Base-by-base conservation (phyloP, 805 yeast genomes). In the Schizosaccharomyces lindneri region DNA sequence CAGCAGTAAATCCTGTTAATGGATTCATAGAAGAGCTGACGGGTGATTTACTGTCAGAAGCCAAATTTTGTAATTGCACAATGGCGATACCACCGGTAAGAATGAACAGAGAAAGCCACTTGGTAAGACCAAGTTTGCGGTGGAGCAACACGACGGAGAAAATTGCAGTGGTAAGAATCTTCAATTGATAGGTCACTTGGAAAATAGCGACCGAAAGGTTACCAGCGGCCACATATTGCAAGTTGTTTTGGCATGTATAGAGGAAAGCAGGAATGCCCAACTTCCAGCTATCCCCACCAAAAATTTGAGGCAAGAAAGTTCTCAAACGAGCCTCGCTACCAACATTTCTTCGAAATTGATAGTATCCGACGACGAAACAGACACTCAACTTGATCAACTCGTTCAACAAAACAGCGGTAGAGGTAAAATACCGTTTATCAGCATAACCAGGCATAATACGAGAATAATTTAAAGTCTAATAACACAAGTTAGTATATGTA, bases 181-280 rank as follows among this genome's bases (percentile, higher is more conserved):
- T 73, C 62, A 73, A 72, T 68, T 73, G 76, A 67, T 73, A 73
- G 9, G 75, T 71, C 62, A 74, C 76, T 67, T 73, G 76, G 65
- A 73, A 73, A 5, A 75, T 72, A 15, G 75, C 75, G 1, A 76
- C 76, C 59, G 72, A 73, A 48, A 73, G 66, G 66, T 73, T 71
- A 19, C 75, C 71, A 7, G 74, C 76, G 2, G 76, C 76, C 29
- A 71, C 72, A 21, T 55, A 65, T 65, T 5, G 61, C 9, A 59
- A 32, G 32, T 59, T 59, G 55, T 59, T 59, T 64, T 72, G 74
- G 59, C 72, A 55, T n/a, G 75, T 74, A 65, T 73, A 73, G 24
- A 73, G 68, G 13, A 69, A 68, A 5, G 76, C 76, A 0, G 76
- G 76, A 43, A 73, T 68, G 17, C 74, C 72, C 62, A 73, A 67